Evolutionary conservation across 306 rosid species (phyloP).

Genomic region (Inga laurina): DNA sequence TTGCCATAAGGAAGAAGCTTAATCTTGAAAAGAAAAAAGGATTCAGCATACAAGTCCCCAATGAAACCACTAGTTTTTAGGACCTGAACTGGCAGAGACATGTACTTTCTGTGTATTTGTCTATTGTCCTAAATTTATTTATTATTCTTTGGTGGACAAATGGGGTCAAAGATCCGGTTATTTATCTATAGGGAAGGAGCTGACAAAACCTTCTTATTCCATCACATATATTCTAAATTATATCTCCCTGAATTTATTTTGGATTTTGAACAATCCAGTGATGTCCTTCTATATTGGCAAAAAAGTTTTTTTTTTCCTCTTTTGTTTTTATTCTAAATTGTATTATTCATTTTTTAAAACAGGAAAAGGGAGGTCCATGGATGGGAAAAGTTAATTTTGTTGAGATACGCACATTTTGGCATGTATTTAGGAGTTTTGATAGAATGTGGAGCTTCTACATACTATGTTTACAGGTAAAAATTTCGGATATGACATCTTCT

Average conservation of each 20-base stretch:
- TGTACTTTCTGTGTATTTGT: constrained; percentile 1
- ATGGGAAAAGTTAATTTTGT: constrained; percentile 86
- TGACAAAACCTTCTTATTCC: neutral
- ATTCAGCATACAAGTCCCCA: neutral
- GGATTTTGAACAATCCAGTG: constrained; percentile 8
- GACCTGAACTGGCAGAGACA: neutral
- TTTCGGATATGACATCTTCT: constrained; percentile 19
- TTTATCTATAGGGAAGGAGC: constrained; percentile 1
- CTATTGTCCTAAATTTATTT: neutral
- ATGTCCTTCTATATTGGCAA: constrained; percentile 13
- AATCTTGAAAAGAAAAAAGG: neutral
- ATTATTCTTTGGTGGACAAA: neutral
- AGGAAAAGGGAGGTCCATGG: constrained; percentile 68
- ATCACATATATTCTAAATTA: neutral
- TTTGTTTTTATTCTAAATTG: constrained; percentile 24
- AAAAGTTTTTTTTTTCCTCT: neutral
- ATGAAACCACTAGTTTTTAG: constrained; percentile 10
- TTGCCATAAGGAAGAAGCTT: constrained; percentile 13
- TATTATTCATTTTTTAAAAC: constrained; percentile 34
- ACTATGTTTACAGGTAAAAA: constrained; percentile 78
- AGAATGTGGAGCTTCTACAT: constrained; percentile 98
- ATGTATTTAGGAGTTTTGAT: constrained; percentile 91
- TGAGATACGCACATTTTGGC: constrained; percentile 93
- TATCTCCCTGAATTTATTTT: constrained; percentile 15
- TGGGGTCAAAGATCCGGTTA: neutral